phyloP scores from a whole-genome alignment of 2,329 filamentous ascomycete species.

The Cladosporium austrohemisphaericum region DNA sequence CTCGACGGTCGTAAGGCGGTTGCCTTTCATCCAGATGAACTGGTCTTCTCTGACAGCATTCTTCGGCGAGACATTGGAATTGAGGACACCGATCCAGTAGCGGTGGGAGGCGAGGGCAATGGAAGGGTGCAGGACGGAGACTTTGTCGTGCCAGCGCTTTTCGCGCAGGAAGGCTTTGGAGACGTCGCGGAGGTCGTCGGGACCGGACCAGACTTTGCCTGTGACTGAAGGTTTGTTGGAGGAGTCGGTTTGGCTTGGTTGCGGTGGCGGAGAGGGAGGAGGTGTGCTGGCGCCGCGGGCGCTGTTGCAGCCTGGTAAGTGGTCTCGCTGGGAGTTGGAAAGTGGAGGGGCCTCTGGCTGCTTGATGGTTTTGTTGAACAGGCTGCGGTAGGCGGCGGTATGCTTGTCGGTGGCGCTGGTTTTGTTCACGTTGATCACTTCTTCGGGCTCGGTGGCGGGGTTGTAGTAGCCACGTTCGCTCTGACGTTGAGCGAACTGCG shows the following conservation, averaged over 20 bases:
- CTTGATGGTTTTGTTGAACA: neutral
- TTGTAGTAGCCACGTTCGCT: neutral
- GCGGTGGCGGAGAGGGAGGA: conserved; percentile 5
- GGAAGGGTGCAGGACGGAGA: conserved; percentile 19
- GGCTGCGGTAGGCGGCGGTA: conserved; percentile 3
- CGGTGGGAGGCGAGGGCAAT: conserved; percentile 20
- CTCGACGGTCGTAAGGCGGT: conserved; percentile 28
- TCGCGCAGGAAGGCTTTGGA: conserved; percentile 7
- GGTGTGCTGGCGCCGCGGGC: neutral
- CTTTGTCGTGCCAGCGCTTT: conserved; percentile 9
- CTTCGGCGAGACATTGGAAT: neutral
- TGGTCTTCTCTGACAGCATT: conserved; percentile 19
- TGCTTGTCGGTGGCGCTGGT: neutral
- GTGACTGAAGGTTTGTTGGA: no score
- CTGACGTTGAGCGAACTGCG: neutral
- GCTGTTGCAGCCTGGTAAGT: neutral
- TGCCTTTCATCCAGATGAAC: conserved; percentile 34
- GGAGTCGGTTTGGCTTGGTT: conserved; percentile 2
- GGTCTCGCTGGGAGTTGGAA: neutral
- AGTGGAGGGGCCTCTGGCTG: no score
- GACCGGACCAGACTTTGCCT: conserved; percentile 11
- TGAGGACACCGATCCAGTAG: conserved; percentile 35
- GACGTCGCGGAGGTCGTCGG: conserved; percentile 22
- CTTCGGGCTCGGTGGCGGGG: neutral
- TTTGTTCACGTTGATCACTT: conserved; percentile 1